Evolutionary conservation across 1,284 basidiomycete genomes (phyloP).

Genomic region (Ganoderma lingzhi): DNA sequence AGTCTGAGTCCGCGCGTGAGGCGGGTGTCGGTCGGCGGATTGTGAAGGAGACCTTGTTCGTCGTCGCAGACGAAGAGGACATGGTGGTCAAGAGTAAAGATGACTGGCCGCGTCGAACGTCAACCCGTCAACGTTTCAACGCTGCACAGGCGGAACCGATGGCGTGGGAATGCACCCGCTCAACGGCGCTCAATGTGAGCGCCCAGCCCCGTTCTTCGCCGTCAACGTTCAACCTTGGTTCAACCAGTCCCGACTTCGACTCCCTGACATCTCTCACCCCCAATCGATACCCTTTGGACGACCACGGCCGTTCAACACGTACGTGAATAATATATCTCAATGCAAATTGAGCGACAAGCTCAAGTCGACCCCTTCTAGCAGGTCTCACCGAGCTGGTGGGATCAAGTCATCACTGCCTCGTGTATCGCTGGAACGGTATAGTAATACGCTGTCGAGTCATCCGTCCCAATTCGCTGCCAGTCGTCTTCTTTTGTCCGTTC

Average conservation of each 20-base stretch:
- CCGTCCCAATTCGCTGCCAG: constrained; percentile 6
- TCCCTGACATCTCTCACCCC: background rate
- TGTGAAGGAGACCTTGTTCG: constrained; percentile 72
- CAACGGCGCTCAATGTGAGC: background rate
- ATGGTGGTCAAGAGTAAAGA: constrained; percentile 16
- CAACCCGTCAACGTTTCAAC: background rate
- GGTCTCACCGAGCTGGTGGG: background rate
- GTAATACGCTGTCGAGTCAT: constrained; percentile 8
- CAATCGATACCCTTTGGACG: background rate
- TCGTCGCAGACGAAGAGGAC: constrained; percentile 40
- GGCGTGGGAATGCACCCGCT: constrained; percentile 2
- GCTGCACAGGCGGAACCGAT: background rate
- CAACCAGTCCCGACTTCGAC: background rate
- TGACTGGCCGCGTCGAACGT: background rate
- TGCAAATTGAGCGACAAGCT: background rate
- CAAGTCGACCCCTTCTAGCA: background rate
- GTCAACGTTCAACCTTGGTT: background rate
- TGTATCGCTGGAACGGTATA: constrained; percentile 1
- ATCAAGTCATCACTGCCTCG: constrained; percentile 7
- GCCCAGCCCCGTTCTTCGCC: background rate
- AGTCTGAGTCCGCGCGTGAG: constrained; percentile 68
- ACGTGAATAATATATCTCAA: background rate
- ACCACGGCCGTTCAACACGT: background rate
- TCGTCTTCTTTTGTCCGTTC: constrained; percentile 2
- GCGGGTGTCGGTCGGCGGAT: constrained; percentile 73